These are phyloP conservation scores for Erysiphe pulchra DNA, from an alignment of 2,329 filamentous ascomycete genomes.

Conservation along the genomic window DNA sequence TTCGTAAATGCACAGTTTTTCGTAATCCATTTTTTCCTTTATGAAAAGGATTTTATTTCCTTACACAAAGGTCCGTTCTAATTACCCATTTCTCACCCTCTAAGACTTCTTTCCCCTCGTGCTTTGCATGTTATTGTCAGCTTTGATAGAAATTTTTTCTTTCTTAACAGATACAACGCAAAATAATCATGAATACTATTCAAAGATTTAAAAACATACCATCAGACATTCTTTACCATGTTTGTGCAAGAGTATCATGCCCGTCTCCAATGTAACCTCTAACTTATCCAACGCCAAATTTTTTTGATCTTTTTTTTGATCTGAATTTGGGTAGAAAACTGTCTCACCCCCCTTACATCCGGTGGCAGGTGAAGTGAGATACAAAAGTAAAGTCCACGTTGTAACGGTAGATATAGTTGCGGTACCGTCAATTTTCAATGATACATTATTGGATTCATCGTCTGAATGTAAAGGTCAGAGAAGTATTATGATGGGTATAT, in stretches of 20 bases:
- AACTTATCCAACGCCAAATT: conserved; percentile 19
- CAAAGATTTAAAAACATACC: conserved; percentile 17
- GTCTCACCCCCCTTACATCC: conserved; percentile 72
- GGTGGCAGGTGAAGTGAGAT: conserved; percentile 50
- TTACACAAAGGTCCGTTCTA: conserved; percentile 53
- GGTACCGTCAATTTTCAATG: conserved; percentile 21
- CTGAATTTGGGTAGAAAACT: conserved; percentile 60
- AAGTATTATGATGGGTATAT: conserved; percentile 1
- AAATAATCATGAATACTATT: background rate
- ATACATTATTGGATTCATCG: conserved; percentile 61
- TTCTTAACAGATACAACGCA: background rate
- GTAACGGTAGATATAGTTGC: conserved; percentile 33
- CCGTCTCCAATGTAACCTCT: conserved; percentile 50
- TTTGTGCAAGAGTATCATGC: conserved; percentile 64
- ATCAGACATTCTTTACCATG: conserved; percentile 77
- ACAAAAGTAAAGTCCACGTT: conserved; percentile 78
- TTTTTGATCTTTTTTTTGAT: conserved; percentile 13
- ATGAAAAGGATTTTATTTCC: background rate
- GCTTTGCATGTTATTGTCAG: conserved; percentile 17
- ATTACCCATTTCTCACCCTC: conserved; percentile 80
- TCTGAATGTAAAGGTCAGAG: conserved; percentile 24
- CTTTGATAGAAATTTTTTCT: background rate
- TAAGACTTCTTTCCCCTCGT: conserved; percentile 59
- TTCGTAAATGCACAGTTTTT: no score
- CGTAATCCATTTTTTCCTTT: background rate